Evolutionary conservation across 148 eudicot genomes (phyloP).

Genomic region (Vaccinium macrocarpon): DNA sequence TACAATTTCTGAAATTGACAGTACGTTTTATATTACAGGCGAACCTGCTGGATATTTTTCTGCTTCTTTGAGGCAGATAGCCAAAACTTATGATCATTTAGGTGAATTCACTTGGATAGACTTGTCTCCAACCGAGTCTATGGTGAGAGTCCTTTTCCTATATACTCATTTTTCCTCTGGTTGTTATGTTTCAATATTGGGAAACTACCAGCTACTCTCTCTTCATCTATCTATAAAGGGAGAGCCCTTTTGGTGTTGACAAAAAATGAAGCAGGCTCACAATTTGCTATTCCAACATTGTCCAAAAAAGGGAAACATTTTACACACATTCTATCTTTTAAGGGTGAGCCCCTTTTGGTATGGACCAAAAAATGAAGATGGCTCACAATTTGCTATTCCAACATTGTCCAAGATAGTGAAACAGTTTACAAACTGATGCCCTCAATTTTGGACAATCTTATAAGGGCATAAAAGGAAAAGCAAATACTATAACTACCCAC

Average conservation of each 20-base stretch:
- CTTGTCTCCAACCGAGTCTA: slow-evolving; percentile 51
- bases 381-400: not conserved
- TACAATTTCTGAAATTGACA: not conserved
- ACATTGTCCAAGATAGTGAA: not conserved
- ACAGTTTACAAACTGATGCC: not conserved
- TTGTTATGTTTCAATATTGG: slow-evolving; percentile 9
- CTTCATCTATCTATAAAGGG: not conserved
- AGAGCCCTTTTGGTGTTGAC: no score
- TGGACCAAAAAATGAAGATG: not conserved
- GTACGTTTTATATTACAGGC: slow-evolving; percentile 43
- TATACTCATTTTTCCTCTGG: slow-evolving; percentile 3
- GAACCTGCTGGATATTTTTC: slow-evolving; percentile 68
- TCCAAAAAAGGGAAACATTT: no score
- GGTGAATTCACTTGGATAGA: slow-evolving; percentile 59
- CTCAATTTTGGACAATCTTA: not conserved
- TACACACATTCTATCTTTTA: no score
- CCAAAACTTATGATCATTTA: slow-evolving; percentile 27
- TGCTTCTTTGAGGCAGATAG: slow-evolving; percentile 56
- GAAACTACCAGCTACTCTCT: not conserved
- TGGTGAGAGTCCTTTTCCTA: slow-evolving; percentile 33
- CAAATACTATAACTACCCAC: not conserved
- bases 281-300: no score
- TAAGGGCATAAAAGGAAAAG: not conserved
- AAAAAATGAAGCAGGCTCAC: no score
- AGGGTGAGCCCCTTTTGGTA: no score